These are phyloP conservation scores for Plectosphaerella plurivora DNA, from an alignment of 2,329 filamentous ascomycete genomes.

Conservation along the genomic window DNA sequence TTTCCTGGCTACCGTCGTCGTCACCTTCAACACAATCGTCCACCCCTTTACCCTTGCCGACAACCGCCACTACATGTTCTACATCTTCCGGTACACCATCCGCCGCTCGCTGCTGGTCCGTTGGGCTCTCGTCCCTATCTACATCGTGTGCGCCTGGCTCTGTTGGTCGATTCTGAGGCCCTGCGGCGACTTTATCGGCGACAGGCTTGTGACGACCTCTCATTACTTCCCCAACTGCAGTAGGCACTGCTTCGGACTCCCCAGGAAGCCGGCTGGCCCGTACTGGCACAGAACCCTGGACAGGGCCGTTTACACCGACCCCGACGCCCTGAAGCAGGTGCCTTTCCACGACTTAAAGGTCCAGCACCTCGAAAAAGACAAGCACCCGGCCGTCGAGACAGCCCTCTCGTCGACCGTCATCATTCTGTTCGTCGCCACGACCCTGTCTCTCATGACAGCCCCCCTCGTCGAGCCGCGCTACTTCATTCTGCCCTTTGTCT, in stretches of 20 bases:
- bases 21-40: conserved; percentile 84
- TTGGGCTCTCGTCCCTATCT: conserved; percentile 65
- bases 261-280: no score
- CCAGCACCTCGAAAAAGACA: background rate
- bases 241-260: no score
- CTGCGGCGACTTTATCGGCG: conserved; percentile 12
- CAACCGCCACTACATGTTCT: conserved; percentile 97
- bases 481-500: conserved; percentile 91
- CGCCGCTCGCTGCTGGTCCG: conserved; percentile 58
- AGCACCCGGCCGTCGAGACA: conserved; percentile 11
- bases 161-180: conserved; percentile 60
- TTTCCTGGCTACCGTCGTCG: conserved; percentile 30
- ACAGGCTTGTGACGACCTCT: background rate
- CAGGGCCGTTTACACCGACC: background rate
- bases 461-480: conserved; percentile 94
- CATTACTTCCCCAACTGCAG: no score
- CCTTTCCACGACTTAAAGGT: background rate
- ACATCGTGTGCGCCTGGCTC: conserved; percentile 66
- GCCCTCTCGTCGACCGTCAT: conserved; percentile 47
- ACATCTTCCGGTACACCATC: conserved; percentile 83
- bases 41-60: conserved; percentile 96
- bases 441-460: conserved; percentile 78
- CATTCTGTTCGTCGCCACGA: conserved; percentile 62
- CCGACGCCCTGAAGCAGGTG: background rate
- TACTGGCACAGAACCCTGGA: background rate